Conservation (phyloP, 768 basidiomycete genomes). For the Paxillus rubicundulus region DNA sequence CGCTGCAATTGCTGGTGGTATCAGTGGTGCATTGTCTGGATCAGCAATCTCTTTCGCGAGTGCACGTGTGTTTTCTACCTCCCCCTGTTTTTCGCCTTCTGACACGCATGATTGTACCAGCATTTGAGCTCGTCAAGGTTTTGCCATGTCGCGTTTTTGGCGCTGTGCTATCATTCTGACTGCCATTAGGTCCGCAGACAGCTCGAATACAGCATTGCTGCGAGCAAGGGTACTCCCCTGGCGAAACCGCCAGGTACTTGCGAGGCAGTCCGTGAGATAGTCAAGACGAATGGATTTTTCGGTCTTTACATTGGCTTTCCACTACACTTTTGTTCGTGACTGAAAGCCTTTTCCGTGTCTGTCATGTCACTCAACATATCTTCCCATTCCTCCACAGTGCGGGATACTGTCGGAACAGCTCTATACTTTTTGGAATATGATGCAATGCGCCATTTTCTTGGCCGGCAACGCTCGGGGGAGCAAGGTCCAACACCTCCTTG, state of each 20-base stretch:
- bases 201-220: conserved; percentile 88
- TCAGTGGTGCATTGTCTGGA: conserved; percentile 86
- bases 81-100: neutral
- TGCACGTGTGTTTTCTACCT: conserved; percentile 62
- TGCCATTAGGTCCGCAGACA: conserved; percentile 75
- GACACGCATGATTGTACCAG: conserved; percentile 34
- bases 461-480: conserved; percentile 72
- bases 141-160: conserved; percentile 9
- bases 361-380: neutral
- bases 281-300: conserved; percentile 54
- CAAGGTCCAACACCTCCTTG: conserved; percentile 81
- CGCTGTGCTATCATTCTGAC: conserved; percentile 6
- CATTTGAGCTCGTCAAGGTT: conserved; percentile 96
- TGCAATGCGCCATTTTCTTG: conserved; percentile 82
- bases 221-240: conserved; percentile 68
- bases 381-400: conserved; percentile 46
- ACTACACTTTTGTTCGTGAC: conserved; percentile 72
- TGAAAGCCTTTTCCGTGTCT: neutral
- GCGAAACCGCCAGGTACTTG: conserved; percentile 75
- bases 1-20: conserved; percentile 72
- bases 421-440: conserved; percentile 96
- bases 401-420: conserved; percentile 86
- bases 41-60: conserved; percentile 86
- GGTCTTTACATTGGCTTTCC: conserved; percentile 84
- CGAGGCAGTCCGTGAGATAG: conserved; percentile 79